Conservation (phyloP, 352 stramenopile species). For the Aphanomyces cochlioides region DNA sequence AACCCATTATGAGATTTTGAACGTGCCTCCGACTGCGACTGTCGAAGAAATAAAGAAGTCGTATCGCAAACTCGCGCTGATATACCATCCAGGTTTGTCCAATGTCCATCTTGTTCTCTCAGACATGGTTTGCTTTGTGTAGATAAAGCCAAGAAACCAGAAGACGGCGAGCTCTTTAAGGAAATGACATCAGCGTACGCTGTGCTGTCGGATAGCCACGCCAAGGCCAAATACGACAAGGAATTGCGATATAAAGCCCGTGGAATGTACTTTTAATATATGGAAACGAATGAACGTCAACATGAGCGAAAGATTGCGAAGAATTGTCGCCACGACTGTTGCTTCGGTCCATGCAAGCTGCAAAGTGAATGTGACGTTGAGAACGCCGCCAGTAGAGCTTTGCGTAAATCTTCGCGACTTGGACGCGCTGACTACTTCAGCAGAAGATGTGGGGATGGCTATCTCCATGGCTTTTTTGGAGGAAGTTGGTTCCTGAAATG, state of each 20-base stretch:
- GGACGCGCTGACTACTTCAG: too few species aligned
- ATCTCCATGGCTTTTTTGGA: too few species aligned
- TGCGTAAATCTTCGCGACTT: too few species aligned
- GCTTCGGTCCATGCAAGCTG: too few species aligned
- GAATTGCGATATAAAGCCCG: slow-evolving; percentile 62
- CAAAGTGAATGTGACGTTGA: too few species aligned
- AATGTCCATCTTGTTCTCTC: not conserved
- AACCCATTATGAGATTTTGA: slow-evolving; percentile 81
- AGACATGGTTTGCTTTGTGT: slow-evolving; percentile 21
- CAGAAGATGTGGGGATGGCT: too few species aligned
- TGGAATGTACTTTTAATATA: slow-evolving; percentile 41
- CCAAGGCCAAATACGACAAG: slow-evolving; percentile 66
- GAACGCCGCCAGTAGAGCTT: too few species aligned
- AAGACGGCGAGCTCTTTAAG: slow-evolving; percentile 73
- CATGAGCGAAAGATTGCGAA: not conserved
- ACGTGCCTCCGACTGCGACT: slow-evolving; percentile 51
- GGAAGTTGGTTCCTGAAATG: too few species aligned
- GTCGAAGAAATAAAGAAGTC: slow-evolving; percentile 82
- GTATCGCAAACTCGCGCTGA: slow-evolving; percentile 84
- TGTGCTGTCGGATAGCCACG: slow-evolving; percentile 59
- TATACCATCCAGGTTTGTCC: slow-evolving; percentile 74
- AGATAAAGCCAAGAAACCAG: slow-evolving; percentile 72
- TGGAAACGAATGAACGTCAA: not conserved
- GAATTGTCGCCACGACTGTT: too few species aligned
- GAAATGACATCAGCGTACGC: slow-evolving; percentile 84